Conservation (phyloP, 2,329 filamentous ascomycete species). For the Claviceps spartinae region DNA sequence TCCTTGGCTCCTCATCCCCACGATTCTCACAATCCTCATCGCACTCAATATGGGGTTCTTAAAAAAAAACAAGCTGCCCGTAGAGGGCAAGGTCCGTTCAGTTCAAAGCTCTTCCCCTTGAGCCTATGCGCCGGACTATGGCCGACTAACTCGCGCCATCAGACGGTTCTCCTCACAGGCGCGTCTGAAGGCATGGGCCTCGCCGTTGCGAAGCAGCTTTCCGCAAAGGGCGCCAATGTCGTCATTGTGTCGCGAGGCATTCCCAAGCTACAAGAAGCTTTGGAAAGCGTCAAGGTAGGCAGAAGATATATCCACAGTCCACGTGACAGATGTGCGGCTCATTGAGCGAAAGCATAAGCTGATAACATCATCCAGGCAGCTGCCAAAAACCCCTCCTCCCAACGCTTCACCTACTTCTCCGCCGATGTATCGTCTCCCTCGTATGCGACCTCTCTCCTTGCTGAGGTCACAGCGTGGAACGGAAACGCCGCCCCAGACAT, state of each 20-base stretch:
- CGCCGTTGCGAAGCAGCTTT: conserved; percentile 57
- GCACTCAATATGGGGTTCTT: conserved; percentile 52
- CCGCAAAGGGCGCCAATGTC: conserved; percentile 73
- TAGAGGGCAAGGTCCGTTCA: conserved; percentile 61
- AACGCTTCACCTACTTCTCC: conserved; percentile 72
- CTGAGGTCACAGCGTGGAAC: conserved; percentile 69
- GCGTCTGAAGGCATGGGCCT: conserved; percentile 88
- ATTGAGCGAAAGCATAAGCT: conserved; percentile 5
- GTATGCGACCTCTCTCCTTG: conserved; percentile 57
- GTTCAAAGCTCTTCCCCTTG: neutral
- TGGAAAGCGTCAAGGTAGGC: conserved; percentile 50
- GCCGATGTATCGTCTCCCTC: conserved; percentile 63
- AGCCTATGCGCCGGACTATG: neutral
- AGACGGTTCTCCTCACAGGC: conserved; percentile 85
- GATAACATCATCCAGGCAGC: conserved; percentile 34
- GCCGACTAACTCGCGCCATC: neutral
- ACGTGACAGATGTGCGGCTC: too few species aligned
- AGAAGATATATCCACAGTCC: too few species aligned
- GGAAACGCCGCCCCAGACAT: conserved; percentile 59
- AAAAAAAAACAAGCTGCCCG: conserved; percentile 59
- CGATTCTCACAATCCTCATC: conserved; percentile 21
- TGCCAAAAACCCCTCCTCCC: conserved; percentile 48
- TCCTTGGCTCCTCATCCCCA: conserved; percentile 13
- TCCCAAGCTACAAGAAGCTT: conserved; percentile 57
- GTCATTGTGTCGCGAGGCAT: conserved; percentile 71